Evolutionary conservation across 2,329 filamentous ascomycete genomes (phyloP), one percentile per base, ranked within the genome.

Genomic region (Paecilomyces dactylethromorphus): DNA sequence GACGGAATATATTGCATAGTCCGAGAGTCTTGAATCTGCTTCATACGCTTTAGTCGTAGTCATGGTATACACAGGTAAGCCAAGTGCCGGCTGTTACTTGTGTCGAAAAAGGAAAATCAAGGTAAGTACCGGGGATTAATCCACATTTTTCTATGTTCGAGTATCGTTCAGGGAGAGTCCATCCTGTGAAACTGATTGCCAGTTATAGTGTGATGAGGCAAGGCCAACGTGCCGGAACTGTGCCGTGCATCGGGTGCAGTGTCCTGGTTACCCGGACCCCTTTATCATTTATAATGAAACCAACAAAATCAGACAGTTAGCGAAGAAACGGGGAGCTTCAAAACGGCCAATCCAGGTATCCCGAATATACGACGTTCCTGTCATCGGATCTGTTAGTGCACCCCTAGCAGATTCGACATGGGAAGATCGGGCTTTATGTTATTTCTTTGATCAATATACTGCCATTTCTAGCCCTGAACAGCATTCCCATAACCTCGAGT

Each of bases 31-130:
- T 52, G 29, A 12, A 56, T 49, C 15, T 26, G n/a, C 32, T 52
- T 35, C 24, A 54, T 22, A 32, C 56, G 52, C 15, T 62, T 45
- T 8, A 21, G 7, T 5, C 18, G 39, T 45, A 45, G n/a, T 49
- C 39, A 77, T 77, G 75, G 75, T 77, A 54, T 77, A 76, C 67
- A 70, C 69, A 52, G 73, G 73, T 12, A 74, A 70, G 57, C 71
- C 72, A 51, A 75, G 73, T 63, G 73, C 70, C 39, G 73, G 73
- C 64, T 75, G 73, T 68, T 65, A 73, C 65, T 61, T 74, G 57
- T 75, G 73, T 65, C 73, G 72, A 59, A 74, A 70, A 57, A 68
- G 73, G 58, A 75, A 75, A 63, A 73, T 75, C 59, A 74, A 74
- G 71, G 73, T 75, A 69, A 45, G 56, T 53, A 12, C 26, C 3